A percentile compares a stretch with the other conserved stretches of the same genome.
Evolutionary conservation across 2,329 filamentous ascomycete genomes (phyloP).

Genomic region (Pseudogymnoascus sp.): DNA sequence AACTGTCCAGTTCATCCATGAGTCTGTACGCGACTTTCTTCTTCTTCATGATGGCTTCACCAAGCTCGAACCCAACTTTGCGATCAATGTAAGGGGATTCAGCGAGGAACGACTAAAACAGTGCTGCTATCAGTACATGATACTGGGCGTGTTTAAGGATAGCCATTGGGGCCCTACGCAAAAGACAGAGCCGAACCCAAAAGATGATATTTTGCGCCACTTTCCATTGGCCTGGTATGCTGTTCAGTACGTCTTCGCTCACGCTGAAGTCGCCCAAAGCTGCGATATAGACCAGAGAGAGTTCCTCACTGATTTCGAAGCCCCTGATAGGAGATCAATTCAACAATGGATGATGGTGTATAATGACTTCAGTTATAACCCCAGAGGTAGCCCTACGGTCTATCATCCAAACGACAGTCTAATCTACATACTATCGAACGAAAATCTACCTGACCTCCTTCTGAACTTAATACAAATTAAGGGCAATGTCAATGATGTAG

Average conservation of each 20-base stretch:
- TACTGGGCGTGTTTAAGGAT: slow-evolving; percentile 16
- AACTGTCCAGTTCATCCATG: slow-evolving; percentile 34
- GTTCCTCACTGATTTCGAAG: background rate
- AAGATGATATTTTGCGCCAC: slow-evolving; percentile 4
- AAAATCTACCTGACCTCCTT: background rate
- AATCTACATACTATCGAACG: background rate
- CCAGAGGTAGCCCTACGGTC: too few species aligned
- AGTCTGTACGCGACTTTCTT: slow-evolving; percentile 34
- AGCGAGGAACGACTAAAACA: slow-evolving; percentile 35
- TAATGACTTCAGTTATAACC: too few species aligned
- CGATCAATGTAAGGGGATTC: background rate
- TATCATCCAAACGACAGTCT: background rate
- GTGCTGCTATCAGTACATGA: slow-evolving; percentile 36
- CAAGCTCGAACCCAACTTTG: background rate
- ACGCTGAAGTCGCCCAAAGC: slow-evolving; percentile 31
- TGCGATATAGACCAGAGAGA: background rate
- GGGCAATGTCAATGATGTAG: background rate
- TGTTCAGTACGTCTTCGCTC: slow-evolving; percentile 29
- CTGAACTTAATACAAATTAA: background rate
- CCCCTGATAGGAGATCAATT: background rate
- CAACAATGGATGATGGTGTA: background rate
- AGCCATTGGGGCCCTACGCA: slow-evolving; percentile 6
- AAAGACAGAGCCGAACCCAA: slow-evolving; percentile 14
- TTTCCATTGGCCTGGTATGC: slow-evolving; percentile 39
- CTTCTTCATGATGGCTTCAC: background rate